phyloP scores from a whole-genome alignment of 179 eudicot genomes.

The Actinidia polygama region DNA sequence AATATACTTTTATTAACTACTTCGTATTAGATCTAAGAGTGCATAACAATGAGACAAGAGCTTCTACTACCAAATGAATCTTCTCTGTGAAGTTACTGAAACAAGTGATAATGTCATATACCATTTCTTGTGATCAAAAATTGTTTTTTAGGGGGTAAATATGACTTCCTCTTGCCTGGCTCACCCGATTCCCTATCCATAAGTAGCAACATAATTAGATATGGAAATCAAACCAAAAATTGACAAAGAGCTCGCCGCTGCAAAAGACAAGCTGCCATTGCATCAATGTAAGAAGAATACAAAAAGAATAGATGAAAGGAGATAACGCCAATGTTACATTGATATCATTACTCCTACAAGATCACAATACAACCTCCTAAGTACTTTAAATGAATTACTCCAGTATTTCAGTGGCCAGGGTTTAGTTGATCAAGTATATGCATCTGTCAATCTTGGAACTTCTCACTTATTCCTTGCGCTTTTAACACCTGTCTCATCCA shows the following conservation, averaged over 20 bases:
- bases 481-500: neutral
- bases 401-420: neutral
- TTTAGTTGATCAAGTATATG: neutral
- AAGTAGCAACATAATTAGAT: conserved; percentile 13
- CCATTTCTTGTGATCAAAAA: conserved; percentile 91
- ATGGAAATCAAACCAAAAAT: neutral
- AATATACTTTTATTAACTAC: no score
- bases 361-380: no score
- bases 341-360: no score
- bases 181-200: conserved; percentile 88
- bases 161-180: conserved; percentile 78
- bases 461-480: neutral
- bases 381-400: no score
- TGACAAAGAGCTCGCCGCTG: neutral
- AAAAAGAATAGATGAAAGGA: neutral
- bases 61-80: no score
- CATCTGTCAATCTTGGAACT: neutral
- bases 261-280: neutral
- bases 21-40: no score
- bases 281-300: neutral
- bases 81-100: neutral
- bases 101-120: conserved; percentile 30
- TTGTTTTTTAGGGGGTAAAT: conserved; percentile 72
- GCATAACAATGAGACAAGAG: no score
- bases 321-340: neutral